Conservation (phyloP, 768 basidiomycete species). For the Lenzites betulinus region DNA sequence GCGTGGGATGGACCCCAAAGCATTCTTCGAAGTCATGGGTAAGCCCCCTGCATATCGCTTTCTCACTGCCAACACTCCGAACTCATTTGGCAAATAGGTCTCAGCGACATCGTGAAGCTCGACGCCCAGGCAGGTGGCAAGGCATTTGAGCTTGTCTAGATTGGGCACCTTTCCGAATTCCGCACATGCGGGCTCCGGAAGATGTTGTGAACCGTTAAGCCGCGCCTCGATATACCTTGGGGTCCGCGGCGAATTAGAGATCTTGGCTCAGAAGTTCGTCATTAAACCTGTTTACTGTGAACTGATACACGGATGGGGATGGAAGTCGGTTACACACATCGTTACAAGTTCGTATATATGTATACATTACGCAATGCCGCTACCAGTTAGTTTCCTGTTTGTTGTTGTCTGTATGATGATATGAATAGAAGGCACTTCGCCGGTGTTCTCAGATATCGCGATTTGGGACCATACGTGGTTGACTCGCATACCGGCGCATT, state of each 20-base stretch:
- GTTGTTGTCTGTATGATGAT: neutral
- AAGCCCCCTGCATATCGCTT: slow-evolving; percentile 19
- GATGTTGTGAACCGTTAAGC: neutral
- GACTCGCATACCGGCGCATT: too few species aligned
- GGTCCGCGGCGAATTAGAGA: neutral
- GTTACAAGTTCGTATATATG: neutral
- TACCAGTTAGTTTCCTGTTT: too few species aligned
- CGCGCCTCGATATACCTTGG: neutral
- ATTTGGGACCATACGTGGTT: too few species aligned
- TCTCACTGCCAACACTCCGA: neutral
- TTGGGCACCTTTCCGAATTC: neutral
- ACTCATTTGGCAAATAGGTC: slow-evolving; percentile 37
- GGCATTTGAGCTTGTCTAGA: slow-evolving; percentile 55
- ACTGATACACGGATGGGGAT: neutral
- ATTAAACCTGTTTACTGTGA: neutral
- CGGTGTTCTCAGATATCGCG: too few species aligned
- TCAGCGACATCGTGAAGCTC: slow-evolving; percentile 54
- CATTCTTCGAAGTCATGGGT: slow-evolving; percentile 81
- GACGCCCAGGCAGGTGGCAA: slow-evolving; percentile 61
- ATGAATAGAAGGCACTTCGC: neutral
- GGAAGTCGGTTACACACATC: neutral
- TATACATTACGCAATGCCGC: neutral
- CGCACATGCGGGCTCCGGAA: neutral
- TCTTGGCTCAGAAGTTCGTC: neutral
- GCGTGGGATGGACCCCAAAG: slow-evolving; percentile 71